Percentiles rank a stretch among this genome's conserved stretches.
These are phyloP conservation scores for Flagelloscypha sp. DNA, from an alignment of 768 basidiomycete species.

Conservation along the genomic window DNA sequence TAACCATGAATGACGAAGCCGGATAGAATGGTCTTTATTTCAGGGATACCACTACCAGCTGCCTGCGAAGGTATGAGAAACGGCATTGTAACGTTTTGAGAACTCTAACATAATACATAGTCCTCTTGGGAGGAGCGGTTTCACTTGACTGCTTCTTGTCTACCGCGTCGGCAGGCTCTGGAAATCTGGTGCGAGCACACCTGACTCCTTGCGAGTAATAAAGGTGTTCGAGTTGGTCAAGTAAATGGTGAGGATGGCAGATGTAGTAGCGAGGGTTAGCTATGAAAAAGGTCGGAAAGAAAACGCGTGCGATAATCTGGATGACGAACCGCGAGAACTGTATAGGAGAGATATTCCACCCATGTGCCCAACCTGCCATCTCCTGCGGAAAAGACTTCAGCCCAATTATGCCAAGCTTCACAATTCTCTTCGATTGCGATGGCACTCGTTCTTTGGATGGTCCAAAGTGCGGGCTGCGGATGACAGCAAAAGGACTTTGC, in stretches of 20 bases:
- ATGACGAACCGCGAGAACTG: slow-evolving; percentile 65
- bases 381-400: slow-evolving; percentile 39
- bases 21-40: slow-evolving; percentile 91
- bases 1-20: slow-evolving; percentile 98
- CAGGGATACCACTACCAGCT: slow-evolving; percentile 92
- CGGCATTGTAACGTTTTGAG: not conserved
- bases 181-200: slow-evolving; percentile 47
- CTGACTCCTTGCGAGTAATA: slow-evolving; percentile 81
- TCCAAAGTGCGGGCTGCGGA: slow-evolving; percentile 19
- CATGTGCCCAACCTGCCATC: too few species aligned
- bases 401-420: slow-evolving; percentile 70
- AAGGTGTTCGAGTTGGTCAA: slow-evolving; percentile 88
- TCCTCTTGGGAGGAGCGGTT: slow-evolving; percentile 35
- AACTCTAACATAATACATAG: slow-evolving; percentile 73
- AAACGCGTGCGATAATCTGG: slow-evolving; percentile 1
- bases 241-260: slow-evolving; percentile 75
- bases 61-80: slow-evolving; percentile 41
- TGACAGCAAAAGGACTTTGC: slow-evolving; percentile 83
- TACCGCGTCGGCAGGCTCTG: slow-evolving; percentile 21
- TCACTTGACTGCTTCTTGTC: slow-evolving; percentile 8
- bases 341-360: slow-evolving; percentile 63
- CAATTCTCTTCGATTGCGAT: slow-evolving; percentile 36
- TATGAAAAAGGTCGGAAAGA: slow-evolving; percentile 20
- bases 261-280: slow-evolving; percentile 64
- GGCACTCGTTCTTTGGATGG: slow-evolving; percentile 7